Percentiles rank a stretch among this genome's conserved stretches.
Evolutionary conservation across 2,329 filamentous ascomycete genomes (phyloP).

Genomic region (Aspergillus sp.): DNA sequence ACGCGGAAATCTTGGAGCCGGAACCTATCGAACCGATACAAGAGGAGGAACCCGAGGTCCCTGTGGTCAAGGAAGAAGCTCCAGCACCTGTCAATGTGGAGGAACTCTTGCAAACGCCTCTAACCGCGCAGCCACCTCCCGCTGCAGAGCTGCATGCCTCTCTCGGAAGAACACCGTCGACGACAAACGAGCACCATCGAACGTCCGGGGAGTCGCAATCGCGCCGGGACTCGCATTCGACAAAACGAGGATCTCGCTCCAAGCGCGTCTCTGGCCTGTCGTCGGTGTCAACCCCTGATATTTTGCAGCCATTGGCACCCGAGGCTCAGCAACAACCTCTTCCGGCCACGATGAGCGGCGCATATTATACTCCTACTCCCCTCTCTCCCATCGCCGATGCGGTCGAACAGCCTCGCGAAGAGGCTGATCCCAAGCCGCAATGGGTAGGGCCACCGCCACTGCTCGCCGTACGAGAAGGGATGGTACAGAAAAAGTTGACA

Average conservation of each 20-base stretch:
- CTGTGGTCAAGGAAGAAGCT: constrained; percentile 44
- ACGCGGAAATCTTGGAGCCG: constrained; percentile 69
- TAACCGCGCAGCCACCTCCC: constrained; percentile 47
- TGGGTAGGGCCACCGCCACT: constrained; percentile 44
- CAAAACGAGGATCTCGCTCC: constrained; percentile 9
- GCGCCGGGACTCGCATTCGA: constrained; percentile 5
- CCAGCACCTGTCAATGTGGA: constrained; percentile 62
- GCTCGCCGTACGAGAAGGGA: constrained; percentile 53
- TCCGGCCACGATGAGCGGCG: background rate
- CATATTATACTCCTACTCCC: constrained; percentile 15
- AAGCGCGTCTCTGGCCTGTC: constrained; percentile 6
- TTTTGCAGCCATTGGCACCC: constrained; percentile 2
- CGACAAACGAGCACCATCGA: constrained; percentile 15
- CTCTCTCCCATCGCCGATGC: constrained; percentile 18
- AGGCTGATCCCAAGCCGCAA: constrained; percentile 16
- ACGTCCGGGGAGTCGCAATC: constrained; percentile 12
- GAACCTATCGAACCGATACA: constrained; percentile 45
- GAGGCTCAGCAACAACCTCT: constrained; percentile 7
- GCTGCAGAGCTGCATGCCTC: constrained; percentile 21
- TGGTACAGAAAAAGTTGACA: constrained; percentile 43
- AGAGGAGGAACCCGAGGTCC: constrained; percentile 31
- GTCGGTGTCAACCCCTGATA: constrained; percentile 3
- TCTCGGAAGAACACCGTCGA: constrained; percentile 8
- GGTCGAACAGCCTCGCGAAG: constrained; percentile 12
- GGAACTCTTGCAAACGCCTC: constrained; percentile 63